These are phyloP conservation scores for Alternaria brassicicola DNA, from an alignment of 2,329 filamentous ascomycete species.

Conservation along the genomic window DNA sequence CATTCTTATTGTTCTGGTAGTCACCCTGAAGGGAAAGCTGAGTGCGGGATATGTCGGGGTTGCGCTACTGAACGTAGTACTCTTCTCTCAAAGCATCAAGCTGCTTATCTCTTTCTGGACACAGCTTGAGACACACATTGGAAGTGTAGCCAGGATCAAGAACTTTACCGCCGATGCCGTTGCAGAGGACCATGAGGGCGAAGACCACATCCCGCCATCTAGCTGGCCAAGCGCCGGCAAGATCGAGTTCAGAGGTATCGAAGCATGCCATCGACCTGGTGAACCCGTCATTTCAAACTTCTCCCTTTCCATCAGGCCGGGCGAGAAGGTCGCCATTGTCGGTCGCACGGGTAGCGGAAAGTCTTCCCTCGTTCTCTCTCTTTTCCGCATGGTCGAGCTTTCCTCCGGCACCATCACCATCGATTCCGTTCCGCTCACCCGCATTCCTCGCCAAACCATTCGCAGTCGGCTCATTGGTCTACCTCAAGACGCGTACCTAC, in stretches of 20 bases:
- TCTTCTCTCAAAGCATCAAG: conserved; percentile 60
- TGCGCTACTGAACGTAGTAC: conserved; percentile 60
- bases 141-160: conserved; percentile 62
- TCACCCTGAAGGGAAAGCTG: conserved; percentile 47
- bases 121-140: conserved; percentile 63
- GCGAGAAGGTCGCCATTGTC: conserved; percentile 59
- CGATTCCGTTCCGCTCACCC: conserved; percentile 56
- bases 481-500: conserved; percentile 60
- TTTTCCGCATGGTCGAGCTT: conserved; percentile 58
- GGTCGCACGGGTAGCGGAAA: conserved; percentile 63
- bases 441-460: conserved; percentile 52
- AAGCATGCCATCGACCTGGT: conserved; percentile 51
- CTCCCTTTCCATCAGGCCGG: conserved; percentile 54
- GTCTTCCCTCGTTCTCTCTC: conserved; percentile 55
- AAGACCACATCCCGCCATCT: conserved; percentile 49
- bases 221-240: conserved; percentile 53
- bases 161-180: conserved; percentile 56
- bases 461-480: conserved; percentile 56
- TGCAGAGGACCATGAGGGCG: conserved; percentile 60
- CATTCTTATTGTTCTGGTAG: conserved; percentile 45
- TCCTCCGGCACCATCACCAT: conserved; percentile 53
- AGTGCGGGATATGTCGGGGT: conserved; percentile 59
- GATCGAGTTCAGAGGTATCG: conserved; percentile 54
- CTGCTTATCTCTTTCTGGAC: conserved; percentile 62
- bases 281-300: conserved; percentile 54